Percentiles rank a stretch among this genome's conserved stretches.
phyloP scores from a whole-genome alignment of 441 rosid genomes.

The Jatropha multifida region DNA sequence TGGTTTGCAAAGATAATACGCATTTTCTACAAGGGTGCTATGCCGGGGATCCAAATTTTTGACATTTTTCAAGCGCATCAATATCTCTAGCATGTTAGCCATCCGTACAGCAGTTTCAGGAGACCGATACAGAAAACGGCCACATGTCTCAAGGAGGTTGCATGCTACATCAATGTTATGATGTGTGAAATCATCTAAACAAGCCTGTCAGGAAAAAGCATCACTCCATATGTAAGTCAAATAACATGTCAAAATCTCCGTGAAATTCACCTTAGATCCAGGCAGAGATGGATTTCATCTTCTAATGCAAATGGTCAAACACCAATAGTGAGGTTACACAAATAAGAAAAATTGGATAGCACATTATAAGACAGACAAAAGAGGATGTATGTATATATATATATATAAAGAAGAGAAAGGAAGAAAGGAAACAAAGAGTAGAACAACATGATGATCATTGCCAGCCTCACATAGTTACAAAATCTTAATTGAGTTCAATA shows the following conservation, averaged over 20 bases:
- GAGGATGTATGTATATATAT: too few relatives aligned
- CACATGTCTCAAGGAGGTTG: slow-evolving; percentile 99
- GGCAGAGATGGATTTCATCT: neutral
- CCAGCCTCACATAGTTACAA: neutral
- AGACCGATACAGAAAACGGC: slow-evolving; percentile 96
- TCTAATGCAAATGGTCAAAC: slow-evolving; percentile 2
- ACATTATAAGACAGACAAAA: too few relatives aligned
- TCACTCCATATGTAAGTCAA: slow-evolving; percentile 12
- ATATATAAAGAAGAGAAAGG: too few relatives aligned
- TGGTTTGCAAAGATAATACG: slow-evolving; percentile 97
- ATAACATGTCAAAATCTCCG: slow-evolving; percentile 2
- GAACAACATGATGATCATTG: neutral
- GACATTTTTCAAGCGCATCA: slow-evolving; percentile 99
- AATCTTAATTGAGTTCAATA: neutral
- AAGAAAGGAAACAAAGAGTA: neutral
- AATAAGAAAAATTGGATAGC: neutral
- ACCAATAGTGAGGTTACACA: neutral
- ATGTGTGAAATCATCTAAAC: slow-evolving; percentile 98
- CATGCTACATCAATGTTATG: slow-evolving; percentile 99
- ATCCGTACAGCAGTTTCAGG: slow-evolving; percentile 93
- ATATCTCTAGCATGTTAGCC: slow-evolving; percentile 98
- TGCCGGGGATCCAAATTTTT: slow-evolving; percentile 99
- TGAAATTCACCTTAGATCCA: slow-evolving; percentile 11
- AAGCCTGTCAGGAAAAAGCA: slow-evolving; percentile 56
- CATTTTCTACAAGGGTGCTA: slow-evolving; percentile 98